Percentiles rank a stretch among this genome's conserved stretches.
Evolutionary conservation across 2,329 filamentous ascomycete species (phyloP).

Genomic region (Cercospora citrullina): DNA sequence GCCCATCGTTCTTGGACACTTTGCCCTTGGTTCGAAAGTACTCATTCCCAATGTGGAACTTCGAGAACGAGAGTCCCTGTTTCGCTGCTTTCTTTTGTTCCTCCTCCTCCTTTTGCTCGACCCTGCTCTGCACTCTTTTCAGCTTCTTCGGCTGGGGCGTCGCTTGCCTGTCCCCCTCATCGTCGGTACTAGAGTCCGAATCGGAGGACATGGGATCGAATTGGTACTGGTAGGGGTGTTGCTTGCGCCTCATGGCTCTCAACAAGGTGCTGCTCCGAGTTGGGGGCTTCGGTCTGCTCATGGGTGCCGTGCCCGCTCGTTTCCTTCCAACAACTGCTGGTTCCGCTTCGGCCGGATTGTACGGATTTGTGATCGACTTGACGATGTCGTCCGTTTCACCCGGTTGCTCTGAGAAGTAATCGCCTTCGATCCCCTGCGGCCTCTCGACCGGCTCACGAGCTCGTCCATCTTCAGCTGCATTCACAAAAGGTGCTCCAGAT

Average conservation of each 20-base stretch:
- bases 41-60: constrained; percentile 63
- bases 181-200: constrained; percentile 35
- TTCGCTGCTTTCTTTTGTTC: constrained; percentile 19
- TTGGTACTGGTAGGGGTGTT: constrained; percentile 28
- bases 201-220: constrained; percentile 36
- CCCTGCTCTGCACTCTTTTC: constrained; percentile 10
- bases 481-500: constrained; percentile 22
- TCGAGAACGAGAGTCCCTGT: constrained; percentile 45
- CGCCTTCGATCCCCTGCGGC: not conserved
- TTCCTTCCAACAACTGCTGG: constrained; percentile 16
- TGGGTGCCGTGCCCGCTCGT: constrained; percentile 24
- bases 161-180: constrained; percentile 30
- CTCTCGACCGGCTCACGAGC: not conserved
- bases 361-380: constrained; percentile 16
- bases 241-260: constrained; percentile 26
- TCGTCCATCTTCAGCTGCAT: not conserved
- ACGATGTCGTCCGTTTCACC: constrained; percentile 3
- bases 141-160: not conserved
- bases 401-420: not conserved
- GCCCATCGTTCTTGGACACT: constrained; percentile 67
- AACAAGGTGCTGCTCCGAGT: constrained; percentile 29
- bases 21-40: constrained; percentile 65
- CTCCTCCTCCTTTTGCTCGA: constrained; percentile 19
- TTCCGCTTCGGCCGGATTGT: not conserved
- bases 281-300: constrained; percentile 17